These are phyloP conservation scores for Stephania cephalantha DNA, from an alignment of 164 flowering plant genomes.

Conservation along the genomic window DNA sequence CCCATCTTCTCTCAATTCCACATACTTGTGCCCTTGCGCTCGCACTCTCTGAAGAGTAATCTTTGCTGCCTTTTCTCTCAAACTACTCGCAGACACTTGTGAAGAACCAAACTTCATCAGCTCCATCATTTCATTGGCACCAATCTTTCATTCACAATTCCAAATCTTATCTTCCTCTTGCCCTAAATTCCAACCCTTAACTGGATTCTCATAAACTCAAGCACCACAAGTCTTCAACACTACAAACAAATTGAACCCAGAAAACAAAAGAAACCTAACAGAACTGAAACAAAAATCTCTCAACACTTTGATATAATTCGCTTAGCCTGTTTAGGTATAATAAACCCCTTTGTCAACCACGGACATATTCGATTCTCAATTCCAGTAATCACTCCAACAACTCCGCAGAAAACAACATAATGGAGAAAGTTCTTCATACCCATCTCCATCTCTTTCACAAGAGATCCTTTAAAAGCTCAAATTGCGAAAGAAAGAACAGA, in stretches of 20 bases:
- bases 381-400: slow-evolving; percentile 7
- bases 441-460: slow-evolving; percentile 13
- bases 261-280: neutral
- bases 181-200: neutral
- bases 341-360: slow-evolving; percentile 3
- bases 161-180: neutral
- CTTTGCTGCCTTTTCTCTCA: slow-evolving; percentile 52
- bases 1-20: slow-evolving; percentile 76
- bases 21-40: slow-evolving; percentile 62
- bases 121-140: slow-evolving; percentile 36
- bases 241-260: neutral
- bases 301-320: neutral
- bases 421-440: slow-evolving; percentile 13
- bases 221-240: neutral
- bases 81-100: slow-evolving; percentile 28
- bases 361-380: slow-evolving; percentile 12
- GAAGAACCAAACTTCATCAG: slow-evolving; percentile 37
- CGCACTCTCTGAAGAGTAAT: slow-evolving; percentile 52
- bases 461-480: neutral
- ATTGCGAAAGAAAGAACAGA: neutral
- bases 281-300: neutral
- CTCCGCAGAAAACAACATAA: neutral
- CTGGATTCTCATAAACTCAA: neutral
- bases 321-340: neutral
- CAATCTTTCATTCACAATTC: neutral